Evolutionary conservation across 331 rosid genomes (phyloP), one percentile per base, ranked within the genome.

Genomic region (Dryas integrifolia): DNA sequence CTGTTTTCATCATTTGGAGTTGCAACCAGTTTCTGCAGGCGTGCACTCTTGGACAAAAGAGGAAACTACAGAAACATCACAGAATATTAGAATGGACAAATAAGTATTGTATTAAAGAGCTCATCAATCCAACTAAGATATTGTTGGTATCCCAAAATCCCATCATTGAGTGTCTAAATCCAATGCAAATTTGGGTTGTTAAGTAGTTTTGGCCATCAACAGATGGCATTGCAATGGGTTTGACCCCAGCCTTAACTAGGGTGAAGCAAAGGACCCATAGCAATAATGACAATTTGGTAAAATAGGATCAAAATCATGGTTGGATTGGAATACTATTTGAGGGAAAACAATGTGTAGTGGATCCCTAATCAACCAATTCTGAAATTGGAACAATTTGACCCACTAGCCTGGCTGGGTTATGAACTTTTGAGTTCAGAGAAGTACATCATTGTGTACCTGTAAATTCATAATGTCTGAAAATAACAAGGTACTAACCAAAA

Each of bases 21-120:
- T 2, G 86, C 55, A 69, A 86, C 87, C 62, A 91, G 78, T 79
- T 94, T 94, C 69, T 89, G 96, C 80, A 91, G 58, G 62, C 90
- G 85, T 49, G 90, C 83, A 68, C 98, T 91, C 89, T 88, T 94
- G 43, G 97, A 94, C 85, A 94, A 48, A 74, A 94, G 92, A 0
- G 97, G 98, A 88, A 91, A 94, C 98, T 94, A 79, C 81, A 82
- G 5, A 62, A 24, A 24, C 24, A 52, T 43, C 7, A 68, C 47
- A 61, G 47, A 5, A 61, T 6, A 62, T 61, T 47, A 74, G 51
- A 46, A n/a, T 45, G 16, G 43, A 44, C 45, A n/a, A 59, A 62
- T 58, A 64, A 24, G 15, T 41, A 58, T 7, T 2, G 67, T 41
- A 9, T 5, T 14, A 16, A 69, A 47, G 44, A 38, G 18, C 55